These are phyloP conservation scores for Calonectria fujianensis DNA, from an alignment of 2,329 filamentous ascomycete genomes.

Conservation along the genomic window DNA sequence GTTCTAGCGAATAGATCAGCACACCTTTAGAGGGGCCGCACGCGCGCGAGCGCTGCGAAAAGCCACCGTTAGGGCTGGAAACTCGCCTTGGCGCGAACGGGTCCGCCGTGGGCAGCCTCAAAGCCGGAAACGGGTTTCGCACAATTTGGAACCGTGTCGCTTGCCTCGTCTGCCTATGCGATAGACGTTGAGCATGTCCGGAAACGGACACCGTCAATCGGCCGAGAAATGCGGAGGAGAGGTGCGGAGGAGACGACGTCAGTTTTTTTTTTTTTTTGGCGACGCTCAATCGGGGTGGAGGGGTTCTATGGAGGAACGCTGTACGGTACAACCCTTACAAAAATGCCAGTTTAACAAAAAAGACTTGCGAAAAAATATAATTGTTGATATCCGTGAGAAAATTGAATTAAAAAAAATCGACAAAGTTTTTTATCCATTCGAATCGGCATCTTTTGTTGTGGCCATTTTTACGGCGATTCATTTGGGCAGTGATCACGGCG, in stretches of 20 bases:
- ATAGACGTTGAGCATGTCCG: constrained; percentile 11
- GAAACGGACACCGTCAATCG: constrained; percentile 22
- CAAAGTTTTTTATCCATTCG: background rate
- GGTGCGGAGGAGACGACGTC: constrained; percentile 21
- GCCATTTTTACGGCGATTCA: background rate
- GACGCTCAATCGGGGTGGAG: background rate
- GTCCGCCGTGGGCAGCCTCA: background rate
- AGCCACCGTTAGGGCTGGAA: constrained; percentile 18
- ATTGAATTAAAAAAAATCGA: background rate
- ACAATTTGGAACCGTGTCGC: background rate
- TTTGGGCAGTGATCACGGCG: background rate
- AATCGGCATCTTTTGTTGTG: background rate
- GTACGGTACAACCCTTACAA: background rate
- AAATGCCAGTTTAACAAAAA: background rate
- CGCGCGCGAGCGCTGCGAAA: background rate
- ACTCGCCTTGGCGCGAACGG: constrained; percentile 9
- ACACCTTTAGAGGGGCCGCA: background rate
- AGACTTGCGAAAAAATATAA: background rate
- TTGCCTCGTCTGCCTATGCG: background rate
- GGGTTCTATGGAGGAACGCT: background rate
- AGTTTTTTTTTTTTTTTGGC: background rate
- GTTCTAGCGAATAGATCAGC: constrained; percentile 21
- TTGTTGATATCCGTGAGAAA: background rate
- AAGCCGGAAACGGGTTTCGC: constrained; percentile 4
- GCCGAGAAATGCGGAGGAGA: constrained; percentile 36